Evolutionary conservation across 345 rosid genomes (phyloP), one percentile per base, ranked within the genome.

Genomic region (Bruguiera sexangula): DNA sequence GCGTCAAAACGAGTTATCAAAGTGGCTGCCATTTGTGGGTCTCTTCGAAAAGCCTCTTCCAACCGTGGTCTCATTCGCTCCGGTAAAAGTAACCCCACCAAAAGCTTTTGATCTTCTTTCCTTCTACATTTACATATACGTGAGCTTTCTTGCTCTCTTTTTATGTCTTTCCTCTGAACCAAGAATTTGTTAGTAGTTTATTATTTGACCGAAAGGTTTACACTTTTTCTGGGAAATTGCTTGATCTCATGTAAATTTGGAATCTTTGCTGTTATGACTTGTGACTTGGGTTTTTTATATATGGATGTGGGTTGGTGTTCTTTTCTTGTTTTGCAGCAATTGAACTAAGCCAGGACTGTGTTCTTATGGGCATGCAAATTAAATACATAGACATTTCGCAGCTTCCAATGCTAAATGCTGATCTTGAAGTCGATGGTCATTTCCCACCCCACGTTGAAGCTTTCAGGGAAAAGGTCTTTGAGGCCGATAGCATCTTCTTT

Each of bases 1-100:
- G 75, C 83, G 69, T 66, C 77, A 8, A 76, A 78, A 27, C 76
- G 91, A 43, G 74, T 69, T 18, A 85, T 91, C 72, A 88, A 85
- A 73, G 83, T 88, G 7, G 98, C 85, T 1, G 94, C 94, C 60
- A 57, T 93, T 36, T 93, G 91, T 51, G 96, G 97, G 19, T 91
- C 97, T 48, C 89, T 91, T 53, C 90, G 92, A 4, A 81, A 87
- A 75, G 88, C 72, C 7, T 91, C 97, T 65, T 83, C 52, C 80
- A 81, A 91, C 77, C 78, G 72, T 54, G 94, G 92, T 73, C 90
- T 93, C 74, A 53, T 93, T 65, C 91, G 89, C 10, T 75, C 82
- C 6, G 96, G 93, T 93, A 73, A 56, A 0, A 13, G 19, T 4
- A 34, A 7, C 2, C 16, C 18, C 15, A 0, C 15, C 15, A 39